Evolutionary conservation across 208 protist genomes (phyloP), one percentile per base, ranked within the genome.

Genomic region (Leishmania amazonensis): DNA sequence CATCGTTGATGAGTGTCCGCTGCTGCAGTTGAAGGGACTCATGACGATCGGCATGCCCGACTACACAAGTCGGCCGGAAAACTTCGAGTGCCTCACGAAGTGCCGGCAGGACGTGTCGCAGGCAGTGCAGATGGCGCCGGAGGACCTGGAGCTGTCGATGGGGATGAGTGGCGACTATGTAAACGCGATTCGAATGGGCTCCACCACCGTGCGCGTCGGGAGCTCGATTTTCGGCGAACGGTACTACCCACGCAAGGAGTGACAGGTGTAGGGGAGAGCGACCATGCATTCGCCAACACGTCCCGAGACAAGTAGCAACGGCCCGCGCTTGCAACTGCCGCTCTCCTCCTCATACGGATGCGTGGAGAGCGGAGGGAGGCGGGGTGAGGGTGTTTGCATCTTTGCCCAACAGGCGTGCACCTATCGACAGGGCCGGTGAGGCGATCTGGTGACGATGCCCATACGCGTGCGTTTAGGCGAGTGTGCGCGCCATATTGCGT

Each of bases 21-120:
- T 93, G 58, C 75, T 99, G 75, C 75, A 87, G 1, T 84, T 99
- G 24, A 72, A 76, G 24, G 99, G 99, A 40, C 84, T 99, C 28
- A 99, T 99, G 99, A 99, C 98, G 40, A 99, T 99, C 76, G 99
- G 99, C 58, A 96, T 90, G 87, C 92, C 89, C 4, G 93, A 96
- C 82, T 94, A 95, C 81, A 95, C 91, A 17, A 93, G 90, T 72
- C 76, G 84, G 45, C 88, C 91, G 57, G 83, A 88, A 73, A 90
- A 99, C 90, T 99, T 99, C 84, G 83, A 88, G 79, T 98, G 94
- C 62, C 88, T 98, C 53, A 81, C 81, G 7, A 45, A 84, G 54
- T 97, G 90, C 75, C 90, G 95, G 8, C 81, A 83, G 19, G 82
- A 90, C 28, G 86, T 99, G 28, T 91, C 89, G 21, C 53, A 87